Conservation (phyloP, 345 rosid species). For the Eucalyptus dawsonii region DNA sequence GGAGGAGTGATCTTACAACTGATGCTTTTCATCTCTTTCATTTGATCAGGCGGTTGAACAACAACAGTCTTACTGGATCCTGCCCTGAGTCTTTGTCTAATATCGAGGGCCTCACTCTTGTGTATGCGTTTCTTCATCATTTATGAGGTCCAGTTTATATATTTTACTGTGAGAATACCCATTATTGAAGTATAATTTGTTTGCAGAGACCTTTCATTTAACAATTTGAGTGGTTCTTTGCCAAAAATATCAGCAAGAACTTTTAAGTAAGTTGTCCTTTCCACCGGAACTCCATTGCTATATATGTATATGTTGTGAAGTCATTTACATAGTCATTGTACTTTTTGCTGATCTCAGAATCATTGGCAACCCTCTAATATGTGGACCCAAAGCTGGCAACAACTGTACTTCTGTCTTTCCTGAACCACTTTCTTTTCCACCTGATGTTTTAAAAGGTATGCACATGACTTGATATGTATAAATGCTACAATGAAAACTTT, state of each 20-base stretch:
- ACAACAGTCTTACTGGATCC: constrained; percentile 80
- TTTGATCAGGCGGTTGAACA: constrained; percentile 75
- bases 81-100: constrained; percentile 77
- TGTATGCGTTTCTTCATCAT: constrained; percentile 34
- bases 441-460: constrained; percentile 53
- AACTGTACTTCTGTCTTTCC: constrained; percentile 88
- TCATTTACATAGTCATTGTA: not conserved
- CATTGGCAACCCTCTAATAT: constrained; percentile 70
- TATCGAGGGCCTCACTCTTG: constrained; percentile 74
- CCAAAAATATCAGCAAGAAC: constrained; percentile 93
- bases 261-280: constrained; percentile 56
- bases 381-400: constrained; percentile 52
- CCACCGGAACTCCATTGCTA: not conserved
- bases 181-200: not conserved
- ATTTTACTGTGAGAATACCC: not conserved
- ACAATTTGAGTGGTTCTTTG: constrained; percentile 85
- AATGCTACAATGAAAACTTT: not conserved
- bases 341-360: constrained; percentile 30
- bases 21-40: not conserved
- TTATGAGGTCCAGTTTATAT: not conserved
- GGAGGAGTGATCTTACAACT: not conserved
- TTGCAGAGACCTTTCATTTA: constrained; percentile 83
- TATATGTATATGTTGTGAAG: not conserved
- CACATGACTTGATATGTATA: not conserved
- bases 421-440: constrained; percentile 86